These are phyloP conservation scores for Dictyostelium citrinum DNA, from an alignment of 78 protist genomes.

Conservation along the genomic window DNA sequence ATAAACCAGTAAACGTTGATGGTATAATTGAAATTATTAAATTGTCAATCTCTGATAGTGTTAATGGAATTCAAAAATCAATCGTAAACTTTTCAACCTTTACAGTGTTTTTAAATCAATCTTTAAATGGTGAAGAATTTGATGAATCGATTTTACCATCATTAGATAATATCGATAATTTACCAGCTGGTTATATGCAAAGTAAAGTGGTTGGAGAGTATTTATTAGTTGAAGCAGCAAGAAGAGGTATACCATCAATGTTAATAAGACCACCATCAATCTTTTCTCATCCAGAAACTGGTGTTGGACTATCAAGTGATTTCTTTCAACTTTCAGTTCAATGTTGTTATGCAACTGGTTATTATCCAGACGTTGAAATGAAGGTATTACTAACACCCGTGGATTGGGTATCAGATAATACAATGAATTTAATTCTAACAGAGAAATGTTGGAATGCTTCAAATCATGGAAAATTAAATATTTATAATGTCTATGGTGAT, in stretches of 20 bases:
- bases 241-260: constrained; percentile 22
- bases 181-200: constrained; percentile 37
- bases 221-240: background rate
- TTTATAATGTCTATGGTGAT: background rate
- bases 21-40: background rate
- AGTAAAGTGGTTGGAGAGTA: constrained; percentile 27
- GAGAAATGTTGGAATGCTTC: background rate
- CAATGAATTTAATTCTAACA: background rate
- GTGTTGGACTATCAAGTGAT: constrained; percentile 32
- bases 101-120: background rate
- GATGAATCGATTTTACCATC: constrained; percentile 11
- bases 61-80: background rate
- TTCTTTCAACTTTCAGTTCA: background rate
- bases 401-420: background rate
- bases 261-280: constrained; percentile 14
- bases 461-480: too few species aligned
- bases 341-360: background rate
- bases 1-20: background rate
- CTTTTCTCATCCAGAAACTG: constrained; percentile 24
- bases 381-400: background rate
- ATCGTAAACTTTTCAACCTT: background rate
- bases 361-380: background rate
- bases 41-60: background rate
- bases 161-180: constrained; percentile 15
- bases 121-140: background rate